These are phyloP conservation scores for Smallanthus sonchifolius DNA, from an alignment of 129 eudicot species.

Conservation along the genomic window DNA sequence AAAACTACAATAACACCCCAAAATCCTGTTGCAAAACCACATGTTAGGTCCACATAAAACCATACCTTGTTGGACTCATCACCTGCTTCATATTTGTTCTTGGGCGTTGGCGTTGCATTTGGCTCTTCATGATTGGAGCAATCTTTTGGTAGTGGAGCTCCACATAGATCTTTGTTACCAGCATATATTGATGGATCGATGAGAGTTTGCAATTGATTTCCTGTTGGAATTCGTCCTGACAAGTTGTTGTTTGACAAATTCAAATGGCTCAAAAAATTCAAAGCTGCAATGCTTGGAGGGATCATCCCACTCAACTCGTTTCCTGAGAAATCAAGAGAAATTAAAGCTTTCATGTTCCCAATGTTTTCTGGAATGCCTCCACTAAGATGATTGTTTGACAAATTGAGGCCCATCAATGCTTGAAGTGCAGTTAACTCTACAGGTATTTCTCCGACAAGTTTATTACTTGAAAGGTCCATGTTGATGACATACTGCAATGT, in stretches of 20 bases:
- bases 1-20: background rate
- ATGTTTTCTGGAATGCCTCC: background rate
- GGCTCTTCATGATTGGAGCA: background rate
- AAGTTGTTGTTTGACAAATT: conserved; percentile 4
- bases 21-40: conserved; percentile 3
- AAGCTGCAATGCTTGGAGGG: background rate
- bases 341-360: background rate
- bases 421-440: background rate
- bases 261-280: conserved; percentile 5
- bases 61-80: background rate
- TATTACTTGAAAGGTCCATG: background rate
- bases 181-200: background rate
- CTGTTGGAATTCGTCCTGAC: background rate
- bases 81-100: background rate
- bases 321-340: conserved; percentile 15
- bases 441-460: background rate
- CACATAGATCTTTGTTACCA: background rate
- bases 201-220: background rate
- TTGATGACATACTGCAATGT: background rate
- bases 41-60: background rate
- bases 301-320: conserved; percentile 11
- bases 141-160: background rate
- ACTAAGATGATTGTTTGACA: background rate
- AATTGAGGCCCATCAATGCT: background rate
- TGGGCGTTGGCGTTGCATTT: background rate